Evolutionary conservation across 208 protist genomes (phyloP), one percentile per base, ranked within the genome.

Genomic region (Leishmania mexicana): DNA sequence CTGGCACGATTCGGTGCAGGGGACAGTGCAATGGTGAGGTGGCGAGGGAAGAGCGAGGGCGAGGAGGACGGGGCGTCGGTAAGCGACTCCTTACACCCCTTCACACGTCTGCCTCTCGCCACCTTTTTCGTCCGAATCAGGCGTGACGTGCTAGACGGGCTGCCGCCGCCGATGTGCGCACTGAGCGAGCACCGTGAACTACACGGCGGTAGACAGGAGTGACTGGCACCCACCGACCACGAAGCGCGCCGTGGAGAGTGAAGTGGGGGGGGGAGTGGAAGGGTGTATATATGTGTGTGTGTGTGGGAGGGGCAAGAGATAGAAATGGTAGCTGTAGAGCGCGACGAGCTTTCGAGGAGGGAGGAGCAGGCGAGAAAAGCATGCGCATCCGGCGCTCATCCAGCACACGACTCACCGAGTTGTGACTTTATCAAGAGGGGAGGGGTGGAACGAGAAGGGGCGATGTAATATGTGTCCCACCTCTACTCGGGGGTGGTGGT

Each of bases 21-120:
- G 21, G 42, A 54, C 24, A 17, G 40, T 45, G 13, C 42, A 54
- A 21, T 21, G 68, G 10, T 45, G 68, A 53, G 42, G 45, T 47
- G 45, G 38, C 24, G 67, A 53, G 21, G 21, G 45, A 49, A 38
- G 45, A 49, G 45, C 19, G 35, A 8, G 38, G 28, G 17, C 21
- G 40, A 3, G 42, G 35, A n/a, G 40, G 15, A 49, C 10, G 68
- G 5, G 15, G 28, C 45, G 38, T 3, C n/a, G 68, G 28, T 53
- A 17, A 49, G 28, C 45, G 24, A 53, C 15, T 17, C 13, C 62
- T 31, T n/a, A 38, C 31, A 67, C 62, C 62, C 5, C 17, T 47
- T 47, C 65, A 47, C 65, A 71, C 65, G 65, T 49, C 65, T 47
- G 65, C 38, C 38, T 71, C 65, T 71, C 65, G 19, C 65, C 24